Conservation (phyloP, 2,329 filamentous ascomycete genomes). For the Chrysoporthe deuterocubensis region DNA sequence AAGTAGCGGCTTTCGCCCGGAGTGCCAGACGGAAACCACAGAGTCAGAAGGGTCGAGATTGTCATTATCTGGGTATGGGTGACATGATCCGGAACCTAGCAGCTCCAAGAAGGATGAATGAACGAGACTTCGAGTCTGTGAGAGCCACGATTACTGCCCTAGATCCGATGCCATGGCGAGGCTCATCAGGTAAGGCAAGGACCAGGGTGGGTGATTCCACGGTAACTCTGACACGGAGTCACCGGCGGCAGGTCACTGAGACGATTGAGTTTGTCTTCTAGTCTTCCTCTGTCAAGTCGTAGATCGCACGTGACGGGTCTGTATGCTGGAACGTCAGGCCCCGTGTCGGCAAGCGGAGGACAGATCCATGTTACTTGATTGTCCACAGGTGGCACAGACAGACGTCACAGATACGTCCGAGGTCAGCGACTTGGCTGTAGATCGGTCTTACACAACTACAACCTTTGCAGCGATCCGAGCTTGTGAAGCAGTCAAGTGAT, state of each 20-base stretch:
- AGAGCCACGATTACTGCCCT: no score
- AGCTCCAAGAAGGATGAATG: no score
- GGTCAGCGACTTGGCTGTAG: neutral
- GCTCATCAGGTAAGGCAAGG: no score
- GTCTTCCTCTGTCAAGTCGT: no score
- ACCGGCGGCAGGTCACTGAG: neutral
- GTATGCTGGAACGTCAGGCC: neutral
- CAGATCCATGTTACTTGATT: neutral
- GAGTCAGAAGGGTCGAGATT: no score
- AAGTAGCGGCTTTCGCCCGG: neutral
- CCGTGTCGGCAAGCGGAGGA: neutral
- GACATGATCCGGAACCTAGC: no score
- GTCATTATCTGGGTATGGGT: no score
- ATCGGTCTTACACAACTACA: neutral
- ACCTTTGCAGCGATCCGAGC: neutral
- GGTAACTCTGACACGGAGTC: no score
- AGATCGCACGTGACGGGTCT: neutral
- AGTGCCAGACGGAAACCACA: no score
- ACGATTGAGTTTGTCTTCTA: neutral
- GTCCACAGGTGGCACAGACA: neutral
- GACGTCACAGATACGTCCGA: neutral
- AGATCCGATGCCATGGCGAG: no score
- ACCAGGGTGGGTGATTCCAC: no score
- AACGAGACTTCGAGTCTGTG: no score
- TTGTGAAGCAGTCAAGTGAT: neutral